A percentile compares a stretch with the other conserved stretches of the same genome.
Evolutionary conservation across 2,329 filamentous ascomycete genomes (phyloP).

Genomic region (Colletotrichum abscissum): DNA sequence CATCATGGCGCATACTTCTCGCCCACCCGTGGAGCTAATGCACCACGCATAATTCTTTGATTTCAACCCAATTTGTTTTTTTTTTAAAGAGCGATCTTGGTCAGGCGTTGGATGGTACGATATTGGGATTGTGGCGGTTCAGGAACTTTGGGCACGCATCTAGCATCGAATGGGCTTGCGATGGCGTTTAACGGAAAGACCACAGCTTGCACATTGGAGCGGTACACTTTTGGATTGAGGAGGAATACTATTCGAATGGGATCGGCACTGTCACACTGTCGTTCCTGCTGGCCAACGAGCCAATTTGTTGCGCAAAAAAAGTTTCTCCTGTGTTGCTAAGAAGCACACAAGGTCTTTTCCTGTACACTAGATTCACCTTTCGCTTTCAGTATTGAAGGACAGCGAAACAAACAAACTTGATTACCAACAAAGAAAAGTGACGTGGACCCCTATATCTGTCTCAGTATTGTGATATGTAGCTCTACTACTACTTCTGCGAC

Average conservation of each 20-base stretch:
- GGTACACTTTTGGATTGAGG: neutral
- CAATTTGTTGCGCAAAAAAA: slow-evolving; percentile 21
- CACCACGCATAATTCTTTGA: slow-evolving; percentile 35
- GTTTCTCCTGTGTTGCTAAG: neutral
- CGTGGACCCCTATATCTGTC: neutral
- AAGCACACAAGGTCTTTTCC: slow-evolving; percentile 3
- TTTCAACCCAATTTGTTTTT: slow-evolving; percentile 19
- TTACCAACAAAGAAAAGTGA: neutral
- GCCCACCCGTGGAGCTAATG: slow-evolving; percentile 76
- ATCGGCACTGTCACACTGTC: slow-evolving; percentile 11
- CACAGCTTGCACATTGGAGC: neutral
- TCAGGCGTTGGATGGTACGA: slow-evolving; percentile 28
- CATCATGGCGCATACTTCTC: slow-evolving; percentile 69
- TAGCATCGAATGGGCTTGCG: slow-evolving; percentile 25
- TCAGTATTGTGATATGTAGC: neutral
- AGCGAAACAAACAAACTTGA: slow-evolving; percentile 25
- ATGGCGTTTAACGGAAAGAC: slow-evolving; percentile 29
- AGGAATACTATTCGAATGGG: neutral
- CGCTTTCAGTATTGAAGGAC: slow-evolving; percentile 3
- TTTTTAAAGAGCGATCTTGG: slow-evolving; percentile 15
- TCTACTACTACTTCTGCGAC: neutral
- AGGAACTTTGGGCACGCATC: slow-evolving; percentile 13
- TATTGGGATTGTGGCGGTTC: neutral
- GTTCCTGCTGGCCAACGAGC: slow-evolving; percentile 13
- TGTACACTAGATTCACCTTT: slow-evolving; percentile 30